Conservation (phyloP, 495 filamentous ascomycete species). For the Cladorrhinum samala region DNA sequence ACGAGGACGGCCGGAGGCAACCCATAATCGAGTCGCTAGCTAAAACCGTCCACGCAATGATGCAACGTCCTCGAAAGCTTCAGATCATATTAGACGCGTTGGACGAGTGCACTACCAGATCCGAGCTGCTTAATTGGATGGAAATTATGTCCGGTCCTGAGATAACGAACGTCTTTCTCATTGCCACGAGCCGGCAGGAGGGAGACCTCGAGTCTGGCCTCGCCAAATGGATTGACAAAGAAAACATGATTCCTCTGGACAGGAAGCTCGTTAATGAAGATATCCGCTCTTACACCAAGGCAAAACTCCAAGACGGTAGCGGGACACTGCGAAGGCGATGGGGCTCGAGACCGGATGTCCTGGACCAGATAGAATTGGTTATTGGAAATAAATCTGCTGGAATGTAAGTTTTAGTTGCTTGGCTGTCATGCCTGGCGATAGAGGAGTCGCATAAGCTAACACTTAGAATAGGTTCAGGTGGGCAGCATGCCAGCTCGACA, state of each 20-base stretch:
- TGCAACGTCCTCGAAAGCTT: neutral
- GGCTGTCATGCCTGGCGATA: neutral
- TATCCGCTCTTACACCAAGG: conserved; percentile 16
- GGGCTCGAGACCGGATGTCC: conserved; percentile 14
- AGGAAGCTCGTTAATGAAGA: conserved; percentile 13
- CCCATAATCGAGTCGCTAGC: conserved; percentile 15
- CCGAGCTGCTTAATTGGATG: conserved; percentile 11
- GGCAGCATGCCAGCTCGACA: conserved; percentile 35
- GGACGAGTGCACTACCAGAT: conserved; percentile 33
- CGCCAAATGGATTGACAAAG: neutral
- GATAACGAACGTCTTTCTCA: conserved; percentile 15
- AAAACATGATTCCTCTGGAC: conserved; percentile 7
- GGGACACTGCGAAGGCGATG: conserved; percentile 6
- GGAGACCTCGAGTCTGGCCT: conserved; percentile 14
- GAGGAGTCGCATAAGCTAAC: neutral
- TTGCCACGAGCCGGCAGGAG: conserved; percentile 25
- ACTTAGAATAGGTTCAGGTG: conserved; percentile 32
- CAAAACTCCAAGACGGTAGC: conserved; percentile 9
- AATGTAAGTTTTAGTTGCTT: conserved; percentile 27
- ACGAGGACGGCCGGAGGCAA: conserved; percentile 2
- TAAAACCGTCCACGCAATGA: conserved; percentile 11
- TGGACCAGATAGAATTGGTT: conserved; percentile 24
- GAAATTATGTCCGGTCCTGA: neutral
- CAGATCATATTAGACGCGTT: conserved; percentile 41
- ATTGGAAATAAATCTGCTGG: conserved; percentile 30